These are phyloP conservation scores for Termitomyces sp. DNA, from an alignment of 768 basidiomycete species.

Conservation along the genomic window DNA sequence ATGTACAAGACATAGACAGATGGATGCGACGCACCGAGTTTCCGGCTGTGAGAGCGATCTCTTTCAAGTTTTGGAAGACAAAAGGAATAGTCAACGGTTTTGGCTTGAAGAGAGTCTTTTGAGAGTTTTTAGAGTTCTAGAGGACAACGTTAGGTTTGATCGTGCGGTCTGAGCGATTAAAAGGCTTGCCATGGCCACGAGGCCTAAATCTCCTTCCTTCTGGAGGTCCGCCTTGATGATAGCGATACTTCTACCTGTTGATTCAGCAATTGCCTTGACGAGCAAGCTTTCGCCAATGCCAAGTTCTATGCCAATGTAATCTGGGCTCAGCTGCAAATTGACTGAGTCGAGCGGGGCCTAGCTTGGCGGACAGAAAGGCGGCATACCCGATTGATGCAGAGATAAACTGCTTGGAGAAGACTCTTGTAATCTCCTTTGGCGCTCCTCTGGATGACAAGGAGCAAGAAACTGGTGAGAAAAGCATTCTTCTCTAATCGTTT, in stretches of 20 bases:
- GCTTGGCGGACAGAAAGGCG: neutral
- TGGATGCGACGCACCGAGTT: conserved; percentile 53
- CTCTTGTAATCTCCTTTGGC: conserved; percentile 69
- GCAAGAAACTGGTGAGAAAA: conserved; percentile 82
- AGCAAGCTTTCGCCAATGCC: conserved; percentile 95
- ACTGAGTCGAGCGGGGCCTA: conserved; percentile 7
- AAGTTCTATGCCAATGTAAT: conserved; percentile 92
- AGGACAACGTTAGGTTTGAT: neutral
- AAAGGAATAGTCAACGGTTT: conserved; percentile 85
- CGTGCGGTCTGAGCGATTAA: conserved; percentile 1
- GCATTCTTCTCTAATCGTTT: conserved; percentile 93
- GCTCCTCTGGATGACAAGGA: conserved; percentile 87
- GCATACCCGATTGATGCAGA: conserved; percentile 92
- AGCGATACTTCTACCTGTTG: conserved; percentile 82
- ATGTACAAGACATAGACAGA: neutral
- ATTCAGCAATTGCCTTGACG: conserved; percentile 93
- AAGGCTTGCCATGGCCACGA: conserved; percentile 85
- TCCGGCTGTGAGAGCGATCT: conserved; percentile 85
- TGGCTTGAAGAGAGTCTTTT: conserved; percentile 92
- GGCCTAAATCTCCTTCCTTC: conserved; percentile 91
- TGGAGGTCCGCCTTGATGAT: conserved; percentile 90
- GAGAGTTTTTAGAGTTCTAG: conserved; percentile 89
- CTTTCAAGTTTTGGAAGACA: conserved; percentile 87
- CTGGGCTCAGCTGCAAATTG: conserved; percentile 74
- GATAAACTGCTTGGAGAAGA: conserved; percentile 85